Percentiles rank a stretch among this genome's conserved stretches.
Conservation (phyloP, 1,139 yeast genomes). For the Entelexis sorbosivorans region DNA sequence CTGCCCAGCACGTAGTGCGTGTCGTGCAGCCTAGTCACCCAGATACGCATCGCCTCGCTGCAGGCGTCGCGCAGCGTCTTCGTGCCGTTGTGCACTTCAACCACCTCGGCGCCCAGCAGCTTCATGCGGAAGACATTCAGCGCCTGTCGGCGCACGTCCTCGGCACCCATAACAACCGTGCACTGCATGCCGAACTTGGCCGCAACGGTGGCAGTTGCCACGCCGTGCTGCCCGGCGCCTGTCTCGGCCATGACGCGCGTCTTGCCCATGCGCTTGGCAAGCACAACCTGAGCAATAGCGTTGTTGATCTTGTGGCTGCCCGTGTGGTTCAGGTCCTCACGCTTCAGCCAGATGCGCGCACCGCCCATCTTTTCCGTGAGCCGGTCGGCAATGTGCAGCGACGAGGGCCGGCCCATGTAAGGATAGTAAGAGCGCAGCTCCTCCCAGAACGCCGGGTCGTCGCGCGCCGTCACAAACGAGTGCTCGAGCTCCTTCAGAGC, state of each 20-base stretch:
- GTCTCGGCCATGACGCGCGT: constrained; percentile 91
- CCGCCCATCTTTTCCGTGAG: constrained; percentile 87
- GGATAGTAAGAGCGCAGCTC: constrained; percentile 74
- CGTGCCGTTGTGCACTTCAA: constrained; percentile 90
- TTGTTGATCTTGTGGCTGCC: constrained; percentile 97
- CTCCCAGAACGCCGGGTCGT: constrained; percentile 86
- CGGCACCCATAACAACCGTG: constrained; percentile 98
- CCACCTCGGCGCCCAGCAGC: constrained; percentile 88
- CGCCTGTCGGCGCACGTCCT: constrained; percentile 97
- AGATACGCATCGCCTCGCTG: constrained; percentile 86
- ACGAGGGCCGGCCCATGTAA: constrained; percentile 94
- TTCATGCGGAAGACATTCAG: constrained; percentile 95
- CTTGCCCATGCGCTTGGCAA: constrained; percentile 89
- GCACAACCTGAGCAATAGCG: constrained; percentile 85
- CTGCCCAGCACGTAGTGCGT: constrained; percentile 96
- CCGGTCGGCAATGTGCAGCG: constrained; percentile 82
- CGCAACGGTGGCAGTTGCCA: constrained; percentile 98
- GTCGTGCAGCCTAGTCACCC: constrained; percentile 79
- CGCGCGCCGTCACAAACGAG: constrained; percentile 77
- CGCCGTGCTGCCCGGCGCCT: constrained; percentile 99
- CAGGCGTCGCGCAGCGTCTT: constrained; percentile 95
- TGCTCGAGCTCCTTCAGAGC: constrained; percentile 80
- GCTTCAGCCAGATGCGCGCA: constrained; percentile 93
- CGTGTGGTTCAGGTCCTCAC: constrained; percentile 96
- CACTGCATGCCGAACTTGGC: constrained; percentile 95